Evolutionary conservation across 768 basidiomycete genomes (phyloP).

Genomic region (Cystobasidium ongulense): DNA sequence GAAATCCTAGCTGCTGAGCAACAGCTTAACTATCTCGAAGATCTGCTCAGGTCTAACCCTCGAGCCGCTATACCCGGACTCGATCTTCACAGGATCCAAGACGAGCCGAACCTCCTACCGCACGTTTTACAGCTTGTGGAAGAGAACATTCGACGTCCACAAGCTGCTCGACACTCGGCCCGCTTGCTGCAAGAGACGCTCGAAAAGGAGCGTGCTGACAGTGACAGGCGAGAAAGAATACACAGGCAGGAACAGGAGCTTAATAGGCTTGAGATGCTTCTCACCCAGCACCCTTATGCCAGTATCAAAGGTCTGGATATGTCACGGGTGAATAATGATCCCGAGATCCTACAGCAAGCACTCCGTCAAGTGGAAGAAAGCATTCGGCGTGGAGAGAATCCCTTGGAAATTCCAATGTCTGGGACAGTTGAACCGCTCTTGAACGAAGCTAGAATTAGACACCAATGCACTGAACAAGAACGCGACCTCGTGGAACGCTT

Average conservation of each 20-base stretch:
- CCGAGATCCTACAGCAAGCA: neutral
- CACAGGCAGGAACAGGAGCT: neutral
- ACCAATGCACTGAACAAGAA: neutral
- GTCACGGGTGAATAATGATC: neutral
- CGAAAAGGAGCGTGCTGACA: neutral
- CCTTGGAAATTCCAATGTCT: neutral
- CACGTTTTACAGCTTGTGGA: neutral
- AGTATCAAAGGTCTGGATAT: constrained; percentile 15
- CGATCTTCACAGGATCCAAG: neutral
- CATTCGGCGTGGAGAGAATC: neutral
- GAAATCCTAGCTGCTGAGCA: neutral
- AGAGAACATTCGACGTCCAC: neutral
- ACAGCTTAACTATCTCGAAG: neutral
- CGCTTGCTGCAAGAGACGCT: neutral
- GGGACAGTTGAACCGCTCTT: neutral
- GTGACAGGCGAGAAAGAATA: neutral
- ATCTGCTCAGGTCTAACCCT: neutral
- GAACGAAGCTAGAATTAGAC: neutral
- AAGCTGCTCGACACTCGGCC: neutral
- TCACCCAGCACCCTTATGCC: neutral
- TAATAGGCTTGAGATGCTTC: neutral
- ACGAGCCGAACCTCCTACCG: neutral
- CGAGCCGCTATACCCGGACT: constrained; percentile 5
- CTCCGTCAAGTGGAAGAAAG: neutral
- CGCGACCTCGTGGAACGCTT: neutral